Percentiles rank a stretch among this genome's conserved stretches.
These are phyloP conservation scores for Carex scoparia DNA, from an alignment of 176 grass and related monocot species.

Conservation along the genomic window DNA sequence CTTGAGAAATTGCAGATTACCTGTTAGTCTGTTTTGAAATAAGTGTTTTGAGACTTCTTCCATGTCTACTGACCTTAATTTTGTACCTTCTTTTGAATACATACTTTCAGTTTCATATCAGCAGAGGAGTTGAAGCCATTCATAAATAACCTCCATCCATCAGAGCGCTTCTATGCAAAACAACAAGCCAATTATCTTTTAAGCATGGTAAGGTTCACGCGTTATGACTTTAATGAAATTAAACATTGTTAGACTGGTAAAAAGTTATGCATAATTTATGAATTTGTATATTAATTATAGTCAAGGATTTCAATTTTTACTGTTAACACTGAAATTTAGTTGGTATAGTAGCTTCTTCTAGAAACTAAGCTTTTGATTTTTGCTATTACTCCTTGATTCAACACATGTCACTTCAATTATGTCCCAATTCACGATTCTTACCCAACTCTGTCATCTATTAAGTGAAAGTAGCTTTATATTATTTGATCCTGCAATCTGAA, in stretches of 20 bases:
- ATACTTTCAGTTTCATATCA: constrained; percentile 62
- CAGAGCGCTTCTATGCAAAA: constrained; percentile 78
- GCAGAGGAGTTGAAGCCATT: constrained; percentile 63
- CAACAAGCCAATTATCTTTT: constrained; percentile 89
- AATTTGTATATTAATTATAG: background rate
- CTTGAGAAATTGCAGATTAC: background rate
- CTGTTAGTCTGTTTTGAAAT: background rate
- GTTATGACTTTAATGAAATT: background rate
- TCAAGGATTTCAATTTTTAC: background rate
- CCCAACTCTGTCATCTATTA: background rate
- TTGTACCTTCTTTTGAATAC: background rate
- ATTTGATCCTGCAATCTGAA: background rate
- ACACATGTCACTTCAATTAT: background rate
- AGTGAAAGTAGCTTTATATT: background rate
- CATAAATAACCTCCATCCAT: constrained; percentile 72
- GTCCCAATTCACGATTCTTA: background rate
- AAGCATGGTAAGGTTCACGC: constrained; percentile 50
- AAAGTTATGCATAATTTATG: background rate
- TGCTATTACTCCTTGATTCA: background rate
- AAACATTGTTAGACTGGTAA: background rate
- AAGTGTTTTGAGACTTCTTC: background rate
- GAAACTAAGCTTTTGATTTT: background rate
- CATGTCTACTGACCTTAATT: background rate
- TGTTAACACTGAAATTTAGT: background rate
- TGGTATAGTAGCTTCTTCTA: background rate